Conservation (phyloP, 2,329 filamentous ascomycete species). For the Daldinia sp. region DNA sequence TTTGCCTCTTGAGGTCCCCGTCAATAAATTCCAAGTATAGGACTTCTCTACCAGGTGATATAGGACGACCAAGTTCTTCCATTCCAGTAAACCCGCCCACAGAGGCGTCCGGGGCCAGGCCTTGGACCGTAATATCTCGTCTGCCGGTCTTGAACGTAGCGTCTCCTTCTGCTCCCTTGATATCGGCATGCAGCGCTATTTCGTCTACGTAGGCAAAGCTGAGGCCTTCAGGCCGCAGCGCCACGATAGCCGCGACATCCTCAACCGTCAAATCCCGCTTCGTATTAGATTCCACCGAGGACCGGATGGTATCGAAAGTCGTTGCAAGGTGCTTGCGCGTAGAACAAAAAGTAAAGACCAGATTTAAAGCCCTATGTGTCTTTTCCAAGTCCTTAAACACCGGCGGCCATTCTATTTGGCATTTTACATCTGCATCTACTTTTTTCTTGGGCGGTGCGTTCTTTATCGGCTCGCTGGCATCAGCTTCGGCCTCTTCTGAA, state of each 20-base stretch:
- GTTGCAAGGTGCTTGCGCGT: conserved; percentile 92
- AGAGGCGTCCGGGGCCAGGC: conserved; percentile 61
- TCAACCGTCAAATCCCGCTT: conserved; percentile 73
- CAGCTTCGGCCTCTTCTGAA: conserved; percentile 4
- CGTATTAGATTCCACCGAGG: conserved; percentile 84
- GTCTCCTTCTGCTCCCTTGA: conserved; percentile 72
- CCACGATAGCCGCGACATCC: conserved; percentile 84
- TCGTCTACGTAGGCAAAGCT: conserved; percentile 89
- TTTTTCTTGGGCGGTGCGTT: conserved; percentile 31
- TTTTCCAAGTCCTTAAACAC: conserved; percentile 76
- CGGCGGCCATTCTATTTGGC: conserved; percentile 71
- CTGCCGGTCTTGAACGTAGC: conserved; percentile 68
- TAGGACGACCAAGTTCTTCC: conserved; percentile 52
- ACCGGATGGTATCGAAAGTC: conserved; percentile 87
- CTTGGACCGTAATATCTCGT: conserved; percentile 59
- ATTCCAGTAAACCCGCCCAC: conserved; percentile 64
- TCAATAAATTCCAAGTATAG: conserved; percentile 93
- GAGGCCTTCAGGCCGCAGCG: conserved; percentile 78
- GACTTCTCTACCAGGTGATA: conserved; percentile 67
- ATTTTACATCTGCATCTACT: conserved; percentile 41
- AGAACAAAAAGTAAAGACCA: conserved; percentile 94
- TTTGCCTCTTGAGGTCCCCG: conserved; percentile 85
- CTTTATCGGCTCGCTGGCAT: conserved; percentile 11
- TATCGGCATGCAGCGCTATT: conserved; percentile 79
- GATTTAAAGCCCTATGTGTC: conserved; percentile 84